Percentiles rank a stretch among this genome's conserved stretches.
Conservation (phyloP, 2,329 filamentous ascomycete species). For the Bimuria novae-zelandiae region DNA sequence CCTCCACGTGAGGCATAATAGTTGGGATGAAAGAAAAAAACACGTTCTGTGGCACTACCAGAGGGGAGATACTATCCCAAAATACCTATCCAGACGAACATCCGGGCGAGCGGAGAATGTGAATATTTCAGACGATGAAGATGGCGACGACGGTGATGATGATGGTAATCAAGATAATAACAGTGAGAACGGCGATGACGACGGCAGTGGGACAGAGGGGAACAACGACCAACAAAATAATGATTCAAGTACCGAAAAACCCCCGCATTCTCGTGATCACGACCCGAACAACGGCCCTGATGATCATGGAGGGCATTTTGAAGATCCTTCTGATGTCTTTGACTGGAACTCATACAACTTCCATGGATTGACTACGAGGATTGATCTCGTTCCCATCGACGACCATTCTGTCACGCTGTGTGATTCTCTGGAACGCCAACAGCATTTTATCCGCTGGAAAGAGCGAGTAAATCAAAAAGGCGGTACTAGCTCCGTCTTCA, state of each 20-base stretch:
- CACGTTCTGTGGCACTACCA: slow-evolving; percentile 9
- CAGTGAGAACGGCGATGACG: background rate
- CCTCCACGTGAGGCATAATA: slow-evolving; percentile 7
- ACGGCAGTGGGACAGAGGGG: background rate
- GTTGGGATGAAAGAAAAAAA: slow-evolving; percentile 11
- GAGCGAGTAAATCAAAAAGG: slow-evolving; percentile 29
- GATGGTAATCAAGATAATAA: background rate
- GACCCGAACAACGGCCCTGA: background rate
- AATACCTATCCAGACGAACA: background rate
- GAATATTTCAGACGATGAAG: background rate
- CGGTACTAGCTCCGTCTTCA: slow-evolving; percentile 30
- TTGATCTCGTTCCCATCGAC: background rate
- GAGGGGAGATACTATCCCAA: background rate
- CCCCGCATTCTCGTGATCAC: background rate
- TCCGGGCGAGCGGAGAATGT: background rate
- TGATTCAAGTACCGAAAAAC: background rate
- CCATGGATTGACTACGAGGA: background rate
- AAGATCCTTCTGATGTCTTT: slow-evolving; percentile 1
- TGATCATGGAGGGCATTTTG: background rate
- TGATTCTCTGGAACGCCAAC: background rate
- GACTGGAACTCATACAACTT: background rate
- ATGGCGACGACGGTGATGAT: slow-evolving; percentile 5
- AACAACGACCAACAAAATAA: background rate
- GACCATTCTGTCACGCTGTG: background rate
- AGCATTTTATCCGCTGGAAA: background rate